Conservation (phyloP, 176 grass and related monocot species). For the Oryza brachyantha region DNA sequence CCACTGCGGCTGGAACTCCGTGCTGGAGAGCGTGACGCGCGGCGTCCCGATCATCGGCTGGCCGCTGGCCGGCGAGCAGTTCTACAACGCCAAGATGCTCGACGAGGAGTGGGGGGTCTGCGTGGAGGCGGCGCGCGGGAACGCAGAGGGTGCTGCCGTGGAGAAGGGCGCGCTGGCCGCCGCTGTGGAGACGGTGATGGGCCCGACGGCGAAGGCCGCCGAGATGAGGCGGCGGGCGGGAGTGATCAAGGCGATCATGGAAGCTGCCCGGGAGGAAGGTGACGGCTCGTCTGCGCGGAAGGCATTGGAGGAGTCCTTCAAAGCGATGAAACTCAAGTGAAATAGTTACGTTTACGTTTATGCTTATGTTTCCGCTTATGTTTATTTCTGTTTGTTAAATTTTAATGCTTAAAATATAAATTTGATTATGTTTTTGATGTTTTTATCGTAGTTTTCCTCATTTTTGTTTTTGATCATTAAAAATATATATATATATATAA, state of each 20-base stretch:
- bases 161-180: neutral
- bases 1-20: slow-evolving; percentile 34
- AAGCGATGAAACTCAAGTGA: too few relatives aligned
- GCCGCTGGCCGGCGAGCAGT: slow-evolving; percentile 35
- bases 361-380: too few relatives aligned
- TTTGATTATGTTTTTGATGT: too few relatives aligned
- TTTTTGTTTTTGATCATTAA: too few relatives aligned
- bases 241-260: neutral
- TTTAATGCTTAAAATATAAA: too few relatives aligned
- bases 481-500: too few relatives aligned
- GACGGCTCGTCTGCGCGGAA: neutral
- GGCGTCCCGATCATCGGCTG: slow-evolving; percentile 31
- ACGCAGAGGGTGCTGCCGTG: neutral
- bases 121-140: slow-evolving; percentile 36
- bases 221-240: slow-evolving; percentile 6
- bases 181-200: slow-evolving; percentile 15
- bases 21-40: slow-evolving; percentile 13
- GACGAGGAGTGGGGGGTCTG: slow-evolving; percentile 29
- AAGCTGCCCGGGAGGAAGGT: neutral
- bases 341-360: too few relatives aligned
- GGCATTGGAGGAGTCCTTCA: neutral
- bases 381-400: too few relatives aligned
- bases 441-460: too few relatives aligned
- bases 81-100: slow-evolving; percentile 32
- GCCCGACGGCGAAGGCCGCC: neutral